Evolutionary conservation across 495 filamentous ascomycete genomes (phyloP).

Genomic region (Hypoxylon crocopeplum): DNA sequence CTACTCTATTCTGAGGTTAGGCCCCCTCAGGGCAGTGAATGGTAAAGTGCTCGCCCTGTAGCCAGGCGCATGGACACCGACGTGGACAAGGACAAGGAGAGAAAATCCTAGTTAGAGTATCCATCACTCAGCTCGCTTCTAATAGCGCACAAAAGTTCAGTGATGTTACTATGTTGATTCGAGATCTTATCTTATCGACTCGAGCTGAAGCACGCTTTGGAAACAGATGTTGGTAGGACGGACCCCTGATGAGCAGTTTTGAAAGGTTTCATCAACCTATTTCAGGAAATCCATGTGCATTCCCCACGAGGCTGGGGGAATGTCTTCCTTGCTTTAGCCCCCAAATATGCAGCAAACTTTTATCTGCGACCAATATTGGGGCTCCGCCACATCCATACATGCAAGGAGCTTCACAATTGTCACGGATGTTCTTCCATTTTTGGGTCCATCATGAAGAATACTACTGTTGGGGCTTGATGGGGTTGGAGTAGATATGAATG

Average conservation of each 20-base stretch:
- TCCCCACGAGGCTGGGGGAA: constrained; percentile 24
- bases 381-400: constrained; percentile 22
- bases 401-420: constrained; percentile 19
- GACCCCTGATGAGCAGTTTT: constrained; percentile 16
- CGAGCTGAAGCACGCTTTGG: constrained; percentile 4
- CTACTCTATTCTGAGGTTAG: no score
- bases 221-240: constrained; percentile 23
- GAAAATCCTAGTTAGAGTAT: no score
- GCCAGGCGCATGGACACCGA: no score
- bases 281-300: constrained; percentile 18
- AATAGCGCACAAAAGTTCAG: no score
- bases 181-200: not conserved
- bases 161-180: no score
- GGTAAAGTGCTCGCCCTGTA: no score
- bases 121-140: no score
- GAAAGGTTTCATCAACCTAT: constrained; percentile 22
- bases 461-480: not conserved
- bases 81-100: no score
- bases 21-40: no score
- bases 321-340: constrained; percentile 19
- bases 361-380: constrained; percentile 6
- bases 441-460: not conserved
- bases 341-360: constrained; percentile 12
- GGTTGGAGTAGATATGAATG: constrained; percentile 14
- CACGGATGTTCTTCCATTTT: constrained; percentile 14